Percentiles rank a stretch among this genome's conserved stretches.
Conservation (phyloP, 116 monocot genomes). For the Papilionanthe hybrid region DNA sequence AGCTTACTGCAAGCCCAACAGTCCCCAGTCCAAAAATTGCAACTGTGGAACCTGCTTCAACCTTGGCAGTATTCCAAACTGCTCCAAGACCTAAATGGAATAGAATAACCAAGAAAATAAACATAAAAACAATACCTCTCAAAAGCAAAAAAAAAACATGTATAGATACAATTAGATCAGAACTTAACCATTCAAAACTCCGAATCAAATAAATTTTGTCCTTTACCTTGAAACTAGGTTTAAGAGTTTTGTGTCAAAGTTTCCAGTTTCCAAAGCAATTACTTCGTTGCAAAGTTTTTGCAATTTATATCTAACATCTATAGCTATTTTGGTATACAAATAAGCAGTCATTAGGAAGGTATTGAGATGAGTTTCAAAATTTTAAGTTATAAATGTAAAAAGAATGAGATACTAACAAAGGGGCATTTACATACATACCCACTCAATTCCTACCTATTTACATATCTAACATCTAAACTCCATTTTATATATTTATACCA, state of each 20-base stretch:
- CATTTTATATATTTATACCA: too few species aligned
- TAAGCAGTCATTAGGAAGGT: neutral
- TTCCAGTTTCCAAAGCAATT: neutral
- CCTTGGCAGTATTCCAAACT: conserved; percentile 98
- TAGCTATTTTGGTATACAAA: neutral
- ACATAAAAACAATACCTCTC: neutral
- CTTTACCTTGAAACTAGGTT: neutral
- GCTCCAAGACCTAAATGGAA: conserved; percentile 81
- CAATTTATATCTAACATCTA: neutral
- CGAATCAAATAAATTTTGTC: neutral
- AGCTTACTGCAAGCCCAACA: conserved; percentile 94
- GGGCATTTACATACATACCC: too few species aligned
- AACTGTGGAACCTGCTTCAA: conserved; percentile 86
- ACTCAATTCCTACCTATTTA: too few species aligned
- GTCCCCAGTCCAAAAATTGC: conserved; percentile 98
- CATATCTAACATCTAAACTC: too few species aligned
- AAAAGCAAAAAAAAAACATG: conserved; percentile 5
- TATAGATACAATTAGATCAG: neutral
- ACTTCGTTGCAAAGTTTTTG: neutral
- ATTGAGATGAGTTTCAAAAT: neutral
- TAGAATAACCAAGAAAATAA: neutral
- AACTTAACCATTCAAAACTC: neutral
- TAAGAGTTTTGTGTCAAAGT: neutral
- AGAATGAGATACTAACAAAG: neutral
- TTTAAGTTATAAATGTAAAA: neutral